Evolutionary conservation across 2,329 filamentous ascomycete species (phyloP).

Genomic region (Blumeriella jaapii): DNA sequence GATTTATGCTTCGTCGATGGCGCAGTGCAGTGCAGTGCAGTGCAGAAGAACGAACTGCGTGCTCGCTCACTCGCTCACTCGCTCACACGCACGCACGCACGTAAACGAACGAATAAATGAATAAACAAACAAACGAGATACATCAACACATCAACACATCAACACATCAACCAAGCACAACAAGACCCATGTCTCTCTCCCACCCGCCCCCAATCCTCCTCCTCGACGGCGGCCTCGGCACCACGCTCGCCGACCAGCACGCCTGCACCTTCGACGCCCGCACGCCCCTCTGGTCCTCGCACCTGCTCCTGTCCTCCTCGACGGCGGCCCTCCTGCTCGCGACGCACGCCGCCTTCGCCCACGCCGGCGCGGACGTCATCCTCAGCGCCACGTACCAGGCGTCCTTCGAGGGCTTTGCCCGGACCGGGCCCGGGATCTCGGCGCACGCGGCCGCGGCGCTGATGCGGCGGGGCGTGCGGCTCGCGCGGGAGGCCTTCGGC

Average conservation of each 20-base stretch:
- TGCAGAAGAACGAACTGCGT: too few relatives aligned
- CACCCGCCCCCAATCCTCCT: conserved; percentile 29
- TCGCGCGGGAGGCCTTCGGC: conserved; percentile 28
- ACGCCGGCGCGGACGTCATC: conserved; percentile 48
- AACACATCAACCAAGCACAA: too few relatives aligned
- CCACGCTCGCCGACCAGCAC: conserved; percentile 49
- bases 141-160: too few relatives aligned
- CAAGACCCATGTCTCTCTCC: neutral
- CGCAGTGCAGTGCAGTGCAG: too few relatives aligned
- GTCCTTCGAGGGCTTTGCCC: conserved; percentile 42
- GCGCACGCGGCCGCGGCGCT: conserved; percentile 33
- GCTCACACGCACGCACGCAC: too few relatives aligned
- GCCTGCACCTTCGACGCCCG: conserved; percentile 37
- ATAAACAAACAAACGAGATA: too few relatives aligned
- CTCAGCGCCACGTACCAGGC: conserved; percentile 59
- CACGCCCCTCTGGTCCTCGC: conserved; percentile 56
- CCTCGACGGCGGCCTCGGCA: conserved; percentile 57
- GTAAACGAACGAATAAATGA: too few relatives aligned
- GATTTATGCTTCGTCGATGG: too few relatives aligned
- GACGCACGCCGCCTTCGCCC: conserved; percentile 24
- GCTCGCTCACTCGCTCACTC: too few relatives aligned
- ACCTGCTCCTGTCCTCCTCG: conserved; percentile 41
- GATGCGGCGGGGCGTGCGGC: conserved; percentile 29
- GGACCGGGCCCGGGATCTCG: neutral
- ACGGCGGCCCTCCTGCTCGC: conserved; percentile 5